Percentiles rank a stretch among this genome's conserved stretches.
Conservation (phyloP, 768 basidiomycete genomes). For the Cyclocybe aegerita region DNA sequence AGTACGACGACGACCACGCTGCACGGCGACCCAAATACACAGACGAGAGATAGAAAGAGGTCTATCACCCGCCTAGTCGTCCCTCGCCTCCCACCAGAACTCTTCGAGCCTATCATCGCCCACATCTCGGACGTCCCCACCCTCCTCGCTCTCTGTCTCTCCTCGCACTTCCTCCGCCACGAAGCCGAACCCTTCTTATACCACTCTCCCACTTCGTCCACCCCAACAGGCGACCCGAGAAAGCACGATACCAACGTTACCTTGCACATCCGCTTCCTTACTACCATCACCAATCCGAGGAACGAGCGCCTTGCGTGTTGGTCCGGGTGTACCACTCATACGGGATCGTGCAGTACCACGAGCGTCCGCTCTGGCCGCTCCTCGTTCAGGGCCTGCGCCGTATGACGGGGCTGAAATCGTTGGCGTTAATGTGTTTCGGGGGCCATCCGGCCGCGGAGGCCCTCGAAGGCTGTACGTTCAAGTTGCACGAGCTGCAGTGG, state of each 20-base stretch:
- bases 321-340: constrained; percentile 8
- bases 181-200: constrained; percentile 12
- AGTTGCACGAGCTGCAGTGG: constrained; percentile 9
- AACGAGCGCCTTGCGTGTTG: constrained; percentile 5
- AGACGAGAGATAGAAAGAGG: too few relatives aligned
- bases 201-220: not conserved
- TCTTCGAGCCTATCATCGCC: constrained; percentile 13
- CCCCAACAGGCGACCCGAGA: too few relatives aligned
- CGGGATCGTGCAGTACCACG: constrained; percentile 8
- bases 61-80: too few relatives aligned
- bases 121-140: constrained; percentile 1
- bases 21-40: too few relatives aligned
- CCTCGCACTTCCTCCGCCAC: constrained; percentile 1
- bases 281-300: constrained; percentile 1
- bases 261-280: constrained; percentile 11
- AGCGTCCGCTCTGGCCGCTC: constrained; percentile 10
- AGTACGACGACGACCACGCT: too few relatives aligned
- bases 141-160: not conserved
- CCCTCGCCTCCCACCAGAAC: constrained; percentile 13
- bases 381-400: not conserved
- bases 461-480: constrained; percentile 1
- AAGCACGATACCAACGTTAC: not conserved
- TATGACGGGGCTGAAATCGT: constrained; percentile 5
- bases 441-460: constrained; percentile 7
- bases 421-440: constrained; percentile 9